phyloP scores from a whole-genome alignment of 2,329 filamentous ascomycete species.

The Coniella vitis region DNA sequence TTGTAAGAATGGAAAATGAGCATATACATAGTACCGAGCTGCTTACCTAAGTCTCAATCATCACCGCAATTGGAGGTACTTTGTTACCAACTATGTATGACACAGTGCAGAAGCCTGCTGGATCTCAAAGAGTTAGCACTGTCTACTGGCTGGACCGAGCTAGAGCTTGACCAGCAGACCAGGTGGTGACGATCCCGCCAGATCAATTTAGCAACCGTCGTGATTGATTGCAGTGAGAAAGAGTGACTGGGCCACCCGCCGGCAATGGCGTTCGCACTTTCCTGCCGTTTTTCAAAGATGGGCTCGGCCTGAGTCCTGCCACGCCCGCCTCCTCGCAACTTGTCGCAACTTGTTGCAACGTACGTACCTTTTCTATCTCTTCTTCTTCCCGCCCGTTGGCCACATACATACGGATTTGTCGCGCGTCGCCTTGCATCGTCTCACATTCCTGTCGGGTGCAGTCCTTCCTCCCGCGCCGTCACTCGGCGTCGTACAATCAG shows the following conservation, averaged over 20 bases:
- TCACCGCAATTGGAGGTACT: no score
- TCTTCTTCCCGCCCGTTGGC: not conserved
- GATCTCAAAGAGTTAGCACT: no score
- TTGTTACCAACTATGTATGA: no score
- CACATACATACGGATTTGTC: not conserved
- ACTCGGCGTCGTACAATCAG: not conserved
- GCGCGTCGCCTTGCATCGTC: not conserved
- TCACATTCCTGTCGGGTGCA: not conserved
- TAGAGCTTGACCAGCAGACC: not conserved
- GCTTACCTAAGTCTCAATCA: no score
- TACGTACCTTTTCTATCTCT: no score
- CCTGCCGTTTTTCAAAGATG: not conserved
- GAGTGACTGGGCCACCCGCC: not conserved
- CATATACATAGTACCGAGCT: no score
- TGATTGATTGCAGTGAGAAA: not conserved
- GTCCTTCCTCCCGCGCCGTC: not conserved
- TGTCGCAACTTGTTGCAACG: no score
- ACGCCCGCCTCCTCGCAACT: no score
- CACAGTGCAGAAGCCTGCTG: no score
- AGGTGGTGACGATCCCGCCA: slow-evolving; percentile 3
- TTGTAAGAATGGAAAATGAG: no score
- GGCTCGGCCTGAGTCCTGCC: not conserved
- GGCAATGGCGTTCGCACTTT: not conserved
- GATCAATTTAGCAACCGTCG: slow-evolving; percentile 2
- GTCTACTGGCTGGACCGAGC: no score